Conservation (phyloP, 164 flowering plant species). For the Pachysandra terminalis region DNA sequence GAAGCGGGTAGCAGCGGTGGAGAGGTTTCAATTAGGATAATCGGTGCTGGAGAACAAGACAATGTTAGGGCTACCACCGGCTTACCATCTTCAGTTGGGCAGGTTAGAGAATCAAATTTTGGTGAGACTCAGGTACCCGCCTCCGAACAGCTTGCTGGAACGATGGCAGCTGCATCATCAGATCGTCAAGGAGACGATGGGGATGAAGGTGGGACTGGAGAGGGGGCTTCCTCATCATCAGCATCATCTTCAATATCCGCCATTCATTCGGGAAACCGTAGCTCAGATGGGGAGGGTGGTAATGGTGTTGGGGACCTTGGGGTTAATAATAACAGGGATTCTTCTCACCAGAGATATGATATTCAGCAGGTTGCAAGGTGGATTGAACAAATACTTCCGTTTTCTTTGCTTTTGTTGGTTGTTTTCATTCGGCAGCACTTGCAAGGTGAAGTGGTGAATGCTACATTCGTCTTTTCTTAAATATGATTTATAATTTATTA, state of each 20-base stretch:
- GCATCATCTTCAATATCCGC: slow-evolving; percentile 5
- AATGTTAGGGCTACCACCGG: slow-evolving; percentile 19
- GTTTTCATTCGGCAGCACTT: slow-evolving; percentile 95
- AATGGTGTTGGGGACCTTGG: slow-evolving; percentile 50
- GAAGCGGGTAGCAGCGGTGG: slow-evolving; percentile 22
- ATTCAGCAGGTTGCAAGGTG: slow-evolving; percentile 97
- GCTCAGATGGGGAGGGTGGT: slow-evolving; percentile 43
- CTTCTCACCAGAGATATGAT: slow-evolving; percentile 94
- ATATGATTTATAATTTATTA: not conserved
- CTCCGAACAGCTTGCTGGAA: not conserved
- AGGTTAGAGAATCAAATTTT: slow-evolving; percentile 1
- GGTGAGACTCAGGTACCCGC: not conserved
- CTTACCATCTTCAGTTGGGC: not conserved
- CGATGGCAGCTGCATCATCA: not conserved
- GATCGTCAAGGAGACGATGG: slow-evolving; percentile 37
- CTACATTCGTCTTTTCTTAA: not conserved
- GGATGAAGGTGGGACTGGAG: slow-evolving; percentile 35
- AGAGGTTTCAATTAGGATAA: slow-evolving; percentile 72
- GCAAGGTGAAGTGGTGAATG: slow-evolving; percentile 78
- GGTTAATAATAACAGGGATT: slow-evolving; percentile 50
- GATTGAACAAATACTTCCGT: slow-evolving; percentile 97
- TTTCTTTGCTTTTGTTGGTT: slow-evolving; percentile 83
- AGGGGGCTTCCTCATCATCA: slow-evolving; percentile 31
- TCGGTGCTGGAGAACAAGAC: slow-evolving; percentile 51
- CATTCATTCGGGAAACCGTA: slow-evolving; percentile 18